These are phyloP conservation scores for Chamaecrista fasciculata DNA, from an alignment of 306 rosid species.

Conservation along the genomic window DNA sequence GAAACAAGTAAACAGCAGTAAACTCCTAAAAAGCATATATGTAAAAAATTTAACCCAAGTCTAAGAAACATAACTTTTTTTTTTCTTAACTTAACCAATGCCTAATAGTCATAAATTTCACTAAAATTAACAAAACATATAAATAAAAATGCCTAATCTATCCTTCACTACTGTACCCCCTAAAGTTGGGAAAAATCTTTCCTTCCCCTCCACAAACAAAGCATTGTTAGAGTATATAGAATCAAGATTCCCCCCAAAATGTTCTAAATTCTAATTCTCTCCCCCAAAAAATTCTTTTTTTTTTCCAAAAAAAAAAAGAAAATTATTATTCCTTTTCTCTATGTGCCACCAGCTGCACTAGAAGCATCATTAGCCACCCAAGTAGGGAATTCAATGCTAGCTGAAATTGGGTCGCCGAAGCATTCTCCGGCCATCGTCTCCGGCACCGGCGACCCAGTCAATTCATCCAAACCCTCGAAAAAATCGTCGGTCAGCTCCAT, in stretches of 20 bases:
- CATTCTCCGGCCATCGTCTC: conserved; percentile 35
- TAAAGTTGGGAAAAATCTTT: conserved; percentile 30
- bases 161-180: conserved; percentile 12
- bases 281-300: no score
- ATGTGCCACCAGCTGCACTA: conserved; percentile 44
- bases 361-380: conserved; percentile 65
- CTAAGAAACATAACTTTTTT: no score
- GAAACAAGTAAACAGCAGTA: no score
- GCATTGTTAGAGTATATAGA: no score
- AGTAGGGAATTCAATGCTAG: conserved; percentile 34
- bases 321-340: not conserved
- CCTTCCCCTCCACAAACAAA: conserved; percentile 34
- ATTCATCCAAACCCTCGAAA: conserved; percentile 68
- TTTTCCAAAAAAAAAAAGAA: no score
- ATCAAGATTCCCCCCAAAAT: no score
- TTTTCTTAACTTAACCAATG: no score
- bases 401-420: conserved; percentile 54
- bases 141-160: conserved; percentile 29
- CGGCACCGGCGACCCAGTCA: conserved; percentile 22
- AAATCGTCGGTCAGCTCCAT: conserved; percentile 63
- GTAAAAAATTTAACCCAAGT: no score
- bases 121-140: conserved; percentile 12
- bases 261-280: no score
- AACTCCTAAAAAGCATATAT: no score
- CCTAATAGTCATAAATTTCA: conserved; percentile 7